Conservation (phyloP, 164 flowering plant species). For the Echeveria elegans region DNA sequence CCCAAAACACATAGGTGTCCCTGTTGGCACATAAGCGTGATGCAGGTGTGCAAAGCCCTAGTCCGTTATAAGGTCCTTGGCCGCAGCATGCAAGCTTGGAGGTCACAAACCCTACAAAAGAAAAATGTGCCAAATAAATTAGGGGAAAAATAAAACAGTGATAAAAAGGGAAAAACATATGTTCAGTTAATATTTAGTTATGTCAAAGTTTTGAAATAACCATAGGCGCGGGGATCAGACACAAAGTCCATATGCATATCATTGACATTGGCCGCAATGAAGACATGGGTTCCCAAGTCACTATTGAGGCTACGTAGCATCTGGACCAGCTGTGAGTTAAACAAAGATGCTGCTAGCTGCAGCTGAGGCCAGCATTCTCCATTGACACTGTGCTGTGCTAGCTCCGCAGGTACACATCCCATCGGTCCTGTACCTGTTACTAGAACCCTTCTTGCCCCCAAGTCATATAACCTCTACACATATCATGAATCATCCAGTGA, state of each 20-base stretch:
- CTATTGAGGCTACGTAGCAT: conserved; percentile 48
- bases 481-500: background rate
- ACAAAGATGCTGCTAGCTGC: conserved; percentile 41
- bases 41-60: conserved; percentile 41
- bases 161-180: too few relatives aligned
- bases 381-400: conserved; percentile 36
- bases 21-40: conserved; percentile 40
- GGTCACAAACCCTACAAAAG: too few relatives aligned
- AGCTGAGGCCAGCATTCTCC: conserved; percentile 47
- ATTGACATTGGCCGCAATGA: conserved; percentile 34
- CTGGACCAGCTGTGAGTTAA: conserved; percentile 42
- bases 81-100: conserved; percentile 73
- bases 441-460: conserved; percentile 59
- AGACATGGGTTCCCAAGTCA: conserved; percentile 32
- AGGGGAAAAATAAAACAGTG: conserved; percentile 39
- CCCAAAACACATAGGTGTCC: conserved; percentile 43
- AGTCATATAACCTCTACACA: conserved; percentile 44
- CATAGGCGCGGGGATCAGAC: conserved; percentile 41
- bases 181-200: too few relatives aligned
- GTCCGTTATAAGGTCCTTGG: conserved; percentile 75
- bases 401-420: conserved; percentile 69
- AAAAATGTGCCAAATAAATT: too few relatives aligned
- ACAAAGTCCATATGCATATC: conserved; percentile 45
- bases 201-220: conserved; percentile 17
- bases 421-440: conserved; percentile 81